Evolutionary conservation across 805 yeast genomes (phyloP), one percentile per base, ranked within the genome.

Genomic region (Kodamaea leandrae): DNA sequence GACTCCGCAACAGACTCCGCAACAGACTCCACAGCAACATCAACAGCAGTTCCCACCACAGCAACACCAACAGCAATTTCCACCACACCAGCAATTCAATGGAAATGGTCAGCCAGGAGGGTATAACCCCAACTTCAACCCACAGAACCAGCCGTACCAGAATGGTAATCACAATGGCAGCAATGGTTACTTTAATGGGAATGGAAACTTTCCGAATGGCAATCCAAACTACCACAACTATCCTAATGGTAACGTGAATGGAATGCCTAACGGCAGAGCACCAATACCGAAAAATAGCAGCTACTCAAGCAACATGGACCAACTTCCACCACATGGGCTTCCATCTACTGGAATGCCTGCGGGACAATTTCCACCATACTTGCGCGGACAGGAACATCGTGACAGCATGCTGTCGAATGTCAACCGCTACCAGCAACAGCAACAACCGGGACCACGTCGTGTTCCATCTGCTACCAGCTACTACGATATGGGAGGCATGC

Each of bases 281-380:
- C 39, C 17, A 26, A 36, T 19, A 17, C 8, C 26, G n/a, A 36
- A 14, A 8, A 17, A 4, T 10, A 29, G 12, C 9, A 37, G 36
- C 21, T 23, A 23, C 32, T 7, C 20, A 2, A 30, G 17, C 12
- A 18, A 24, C 21, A 16, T 43, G 32, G 66, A 63, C 39, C 66
- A 59, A 42, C 51, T 48, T 13, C 65, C 60, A 4, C 66, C 61
- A 4, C 63, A 62, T 27, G 66, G 66, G 6, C 51, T 59, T 33
- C 64, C 66, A 13, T 37, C 57, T 9, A 55, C 55, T 29, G 71
- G 66, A 2, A 41, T 53, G 39, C 56, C 61, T 2, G 50, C 44
- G 7, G 52, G 53, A 40, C 47, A 51, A 26, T 51, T 57, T 29
- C 60, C 65, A 6, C 50, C 61, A 9, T 53, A 54, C 27, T 52